Conservation (phyloP, 306 rosid species). For the Pyrus bretschneideri region DNA sequence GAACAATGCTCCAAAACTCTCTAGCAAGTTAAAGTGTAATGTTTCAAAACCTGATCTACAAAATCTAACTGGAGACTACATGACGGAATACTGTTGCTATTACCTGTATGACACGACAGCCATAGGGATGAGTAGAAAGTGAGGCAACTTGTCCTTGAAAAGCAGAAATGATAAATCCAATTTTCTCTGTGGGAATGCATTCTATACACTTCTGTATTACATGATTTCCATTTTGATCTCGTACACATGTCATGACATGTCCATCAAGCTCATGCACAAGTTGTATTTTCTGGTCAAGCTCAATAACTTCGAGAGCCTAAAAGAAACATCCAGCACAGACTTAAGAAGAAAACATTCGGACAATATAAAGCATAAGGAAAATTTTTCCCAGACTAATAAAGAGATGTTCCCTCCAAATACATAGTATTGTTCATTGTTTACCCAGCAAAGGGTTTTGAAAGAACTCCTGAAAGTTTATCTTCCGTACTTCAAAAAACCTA, state of each 20-base stretch:
- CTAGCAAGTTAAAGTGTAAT: slow-evolving; percentile 22
- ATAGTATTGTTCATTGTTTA: no score
- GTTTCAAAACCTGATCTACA: slow-evolving; percentile 1
- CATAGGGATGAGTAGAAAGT: slow-evolving; percentile 67
- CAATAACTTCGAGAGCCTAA: slow-evolving; percentile 63
- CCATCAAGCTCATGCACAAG: slow-evolving; percentile 65
- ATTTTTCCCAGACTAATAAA: not conserved
- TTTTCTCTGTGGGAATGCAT: slow-evolving; percentile 46
- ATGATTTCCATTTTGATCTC: slow-evolving; percentile 71
- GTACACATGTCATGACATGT: slow-evolving; percentile 60
- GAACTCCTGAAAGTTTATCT: not conserved
- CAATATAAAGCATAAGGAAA: not conserved
- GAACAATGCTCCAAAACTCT: slow-evolving; percentile 69
- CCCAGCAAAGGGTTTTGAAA: no score
- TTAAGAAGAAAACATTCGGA: not conserved
- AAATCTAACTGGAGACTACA: not conserved
- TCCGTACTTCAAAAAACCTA: not conserved
- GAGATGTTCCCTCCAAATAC: not conserved
- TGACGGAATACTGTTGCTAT: not conserved
- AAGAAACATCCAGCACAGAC: slow-evolving; percentile 7
- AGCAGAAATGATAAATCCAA: slow-evolving; percentile 49
- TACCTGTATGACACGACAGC: slow-evolving; percentile 77
- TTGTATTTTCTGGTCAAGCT: slow-evolving; percentile 44
- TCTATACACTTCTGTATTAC: slow-evolving; percentile 72
- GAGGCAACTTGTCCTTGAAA: slow-evolving; percentile 41